Conservation (phyloP, 1,284 basidiomycete species). For the Kwoniella shivajii region DNA sequence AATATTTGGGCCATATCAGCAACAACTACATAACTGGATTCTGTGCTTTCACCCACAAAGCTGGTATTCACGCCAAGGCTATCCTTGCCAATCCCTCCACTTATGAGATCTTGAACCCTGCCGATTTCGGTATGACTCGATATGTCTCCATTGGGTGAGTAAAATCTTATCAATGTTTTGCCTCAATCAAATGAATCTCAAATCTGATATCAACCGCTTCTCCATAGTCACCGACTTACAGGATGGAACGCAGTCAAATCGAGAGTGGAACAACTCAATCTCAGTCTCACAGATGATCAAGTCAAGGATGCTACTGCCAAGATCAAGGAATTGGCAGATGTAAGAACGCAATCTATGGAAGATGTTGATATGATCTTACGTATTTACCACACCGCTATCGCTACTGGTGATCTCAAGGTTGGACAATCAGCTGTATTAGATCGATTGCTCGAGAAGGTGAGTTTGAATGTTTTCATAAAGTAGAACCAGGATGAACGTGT, state of each 20-base stretch:
- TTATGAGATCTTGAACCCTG: constrained; percentile 81
- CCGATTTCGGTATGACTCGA: constrained; percentile 96
- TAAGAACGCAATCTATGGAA: constrained; percentile 97
- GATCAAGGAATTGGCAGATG: constrained; percentile 99
- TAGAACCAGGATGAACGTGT: not conserved
- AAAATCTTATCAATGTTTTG: not conserved
- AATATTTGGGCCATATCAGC: constrained; percentile 18
- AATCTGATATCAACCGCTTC: not conserved
- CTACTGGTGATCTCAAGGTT: constrained; percentile 79
- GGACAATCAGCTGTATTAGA: constrained; percentile 87
- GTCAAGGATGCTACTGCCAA: constrained; percentile 98
- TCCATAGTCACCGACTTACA: constrained; percentile 78
- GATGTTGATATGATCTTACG: constrained; percentile 97
- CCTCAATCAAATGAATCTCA: not conserved
- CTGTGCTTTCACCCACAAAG: constrained; percentile 99
- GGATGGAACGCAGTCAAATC: constrained; percentile 99
- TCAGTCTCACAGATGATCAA: constrained; percentile 60
- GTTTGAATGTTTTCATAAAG: not conserved
- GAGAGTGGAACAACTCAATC: constrained; percentile 93
- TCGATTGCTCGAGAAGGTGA: constrained; percentile 64
- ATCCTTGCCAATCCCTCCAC: constrained; percentile 99
- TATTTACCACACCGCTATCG: constrained; percentile 88
- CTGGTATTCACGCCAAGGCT: constrained; percentile 99
- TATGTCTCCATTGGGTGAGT: constrained; percentile 94
- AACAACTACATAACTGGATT: constrained; percentile 75